Base-by-base conservation (phyloP, 805 yeast species). In the Cyberlindnera petersonii region DNA sequence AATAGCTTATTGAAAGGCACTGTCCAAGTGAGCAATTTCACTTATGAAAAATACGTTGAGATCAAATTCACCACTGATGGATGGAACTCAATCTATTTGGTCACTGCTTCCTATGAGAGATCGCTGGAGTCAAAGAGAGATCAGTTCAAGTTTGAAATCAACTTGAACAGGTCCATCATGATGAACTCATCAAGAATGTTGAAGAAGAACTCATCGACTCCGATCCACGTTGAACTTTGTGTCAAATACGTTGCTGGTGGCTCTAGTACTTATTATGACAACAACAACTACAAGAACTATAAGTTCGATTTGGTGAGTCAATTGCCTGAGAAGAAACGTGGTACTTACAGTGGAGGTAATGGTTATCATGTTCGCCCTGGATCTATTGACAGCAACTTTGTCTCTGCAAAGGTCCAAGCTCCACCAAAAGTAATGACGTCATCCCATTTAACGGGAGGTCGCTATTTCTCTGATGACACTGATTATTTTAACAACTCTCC, bases 51-150 rank as follows among this genome's bases (percentile, higher is more conserved):
- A 49, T 58, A 56, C 36, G 59, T 69, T 31, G 54, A 60, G 26
- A 51, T 78, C 24, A 75, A 74, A 50, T 57, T 75, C 42, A 69
- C 82, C 4, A 58, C 65, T 39, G 73, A 78, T 58, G 55, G 65
- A 40, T 79, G 74, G 74, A 61, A 65, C 35, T 68, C 72, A 52
- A 69, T 49, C 47, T 73, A 70, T 57, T 65, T 69, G 56, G 71
- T 40, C 43, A 58, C 49, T 37, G 52, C 42, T 19, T 36, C 53
- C 8, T 53, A 55, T 34, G 51, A 50, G 24, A 49, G 50, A 42
- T 39, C 56, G 9, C 16, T 57, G 20, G 44, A 47, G 33, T 17
- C 42, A 1, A 33, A 37, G n/a, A 68, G 56, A 39, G 74, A 69
- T 46, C 65, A 63, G 46, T 69, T 79, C 57, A 66, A 68, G 34